Evolutionary conservation across 2,329 filamentous ascomycete species (phyloP), one percentile per base, ranked within the genome.

Genomic region (Colletotrichum godetiae): DNA sequence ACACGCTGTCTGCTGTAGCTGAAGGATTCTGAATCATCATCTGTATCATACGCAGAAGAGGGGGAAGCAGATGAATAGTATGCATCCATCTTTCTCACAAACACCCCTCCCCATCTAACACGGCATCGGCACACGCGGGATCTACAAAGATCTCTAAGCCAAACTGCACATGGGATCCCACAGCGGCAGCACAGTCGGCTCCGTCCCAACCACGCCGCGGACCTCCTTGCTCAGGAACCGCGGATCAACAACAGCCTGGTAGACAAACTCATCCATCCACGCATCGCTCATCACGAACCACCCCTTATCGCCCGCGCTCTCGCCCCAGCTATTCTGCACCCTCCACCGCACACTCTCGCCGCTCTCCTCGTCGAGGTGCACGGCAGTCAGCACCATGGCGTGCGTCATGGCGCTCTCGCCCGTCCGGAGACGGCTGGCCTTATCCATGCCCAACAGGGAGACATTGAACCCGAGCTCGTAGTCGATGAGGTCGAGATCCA

Each of bases 241-340:
- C 0, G 92, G 92, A 79, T 97, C 94, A 6, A 97, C 91, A 15
- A 97, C 95, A 8, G 93, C 94, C 86, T 97, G 95, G 80, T 95
- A 97, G 56, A 93, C 91, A 84, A 95, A 97, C 83, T 94, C 87
- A 74, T 93, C 91, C 90, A 94, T 92, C 92, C 92, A 94, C 24
- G 86, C 85, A 82, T 97, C 95, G 73, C 88, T 93, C 94, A 97
- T 97, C 74, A 97, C 93, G 79, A 97, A 97, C 89, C 94, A 97
- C 0, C 95, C 95, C 76, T 95, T 91, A 13, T 92, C 89, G 0
- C 95, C 95, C 0, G 88, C 88, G 0, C 79, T 84, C 53, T 90
- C 87, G 13, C 93, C 94, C 95, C 95, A 97, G 68, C 90, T 93
- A 80, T 97, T 97, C 87, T 97, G 93, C 7, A 97, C 94, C 67